Conservation (phyloP, 345 rosid genomes). For the Laguncularia racemosa region DNA sequence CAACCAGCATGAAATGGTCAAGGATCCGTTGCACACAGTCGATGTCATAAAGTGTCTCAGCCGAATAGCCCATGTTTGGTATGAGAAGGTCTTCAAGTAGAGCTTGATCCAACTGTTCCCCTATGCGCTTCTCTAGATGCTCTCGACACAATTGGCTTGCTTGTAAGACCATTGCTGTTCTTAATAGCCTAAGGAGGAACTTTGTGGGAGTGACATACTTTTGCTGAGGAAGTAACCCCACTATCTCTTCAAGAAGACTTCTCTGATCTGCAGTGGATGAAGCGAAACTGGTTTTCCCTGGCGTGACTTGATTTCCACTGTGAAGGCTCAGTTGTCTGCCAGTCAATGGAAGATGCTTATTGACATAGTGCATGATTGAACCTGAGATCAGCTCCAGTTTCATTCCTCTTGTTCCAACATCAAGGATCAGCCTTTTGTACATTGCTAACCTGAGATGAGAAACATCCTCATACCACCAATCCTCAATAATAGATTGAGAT, state of each 20-base stretch:
- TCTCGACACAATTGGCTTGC: constrained; percentile 46
- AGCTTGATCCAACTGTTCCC: constrained; percentile 67
- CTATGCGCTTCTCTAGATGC: constrained; percentile 63
- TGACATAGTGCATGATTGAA: constrained; percentile 57
- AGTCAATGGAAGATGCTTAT: constrained; percentile 59
- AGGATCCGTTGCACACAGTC: constrained; percentile 85
- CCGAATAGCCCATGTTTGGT: constrained; percentile 66
- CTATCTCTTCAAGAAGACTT: constrained; percentile 68
- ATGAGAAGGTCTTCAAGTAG: constrained; percentile 72
- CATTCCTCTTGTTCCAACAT: constrained; percentile 47
- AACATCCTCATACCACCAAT: constrained; percentile 90
- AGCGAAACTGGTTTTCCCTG: constrained; percentile 20
- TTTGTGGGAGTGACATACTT: constrained; percentile 49
- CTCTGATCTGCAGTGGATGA: constrained; percentile 39
- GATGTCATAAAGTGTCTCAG: constrained; percentile 69
- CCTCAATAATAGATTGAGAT: constrained; percentile 29
- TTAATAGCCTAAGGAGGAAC: constrained; percentile 74
- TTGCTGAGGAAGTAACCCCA: constrained; percentile 51
- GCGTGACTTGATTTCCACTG: constrained; percentile 14
- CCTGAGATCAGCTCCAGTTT: constrained; percentile 50
- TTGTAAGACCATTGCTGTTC: constrained; percentile 63
- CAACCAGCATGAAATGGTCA: constrained; percentile 54
- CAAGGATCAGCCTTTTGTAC: constrained; percentile 59
- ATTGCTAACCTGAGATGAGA: constrained; percentile 46
- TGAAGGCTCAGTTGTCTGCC: constrained; percentile 39